These are phyloP conservation scores for Umbelopsis isabellina DNA, from an alignment of 192 early-diverging fungal species.

Conservation along the genomic window DNA sequence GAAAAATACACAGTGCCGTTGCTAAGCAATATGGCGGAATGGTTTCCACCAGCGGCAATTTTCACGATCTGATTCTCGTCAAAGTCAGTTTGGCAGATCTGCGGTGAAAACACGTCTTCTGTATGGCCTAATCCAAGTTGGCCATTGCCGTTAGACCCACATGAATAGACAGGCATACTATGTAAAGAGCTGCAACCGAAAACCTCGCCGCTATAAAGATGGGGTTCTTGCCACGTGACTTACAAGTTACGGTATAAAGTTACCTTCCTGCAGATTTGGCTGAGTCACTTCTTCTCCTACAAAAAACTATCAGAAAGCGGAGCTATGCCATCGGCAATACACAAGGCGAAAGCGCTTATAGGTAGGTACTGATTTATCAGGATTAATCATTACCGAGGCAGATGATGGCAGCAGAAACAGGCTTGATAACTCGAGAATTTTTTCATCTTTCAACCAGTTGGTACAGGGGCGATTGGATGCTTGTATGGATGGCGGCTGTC, in stretches of 20 bases:
- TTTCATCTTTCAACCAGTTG: slow-evolving; percentile 43
- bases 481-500: slow-evolving; percentile 67
- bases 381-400: too few species aligned
- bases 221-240: not conserved
- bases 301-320: too few species aligned
- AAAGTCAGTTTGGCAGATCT: slow-evolving; percentile 11
- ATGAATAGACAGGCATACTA: slow-evolving; percentile 44
- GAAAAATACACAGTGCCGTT: slow-evolving; percentile 45
- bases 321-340: too few species aligned
- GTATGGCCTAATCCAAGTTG: slow-evolving; percentile 62
- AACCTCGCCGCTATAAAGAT: not conserved
- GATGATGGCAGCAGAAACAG: too few species aligned
- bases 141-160: slow-evolving; percentile 69
- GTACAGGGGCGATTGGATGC: slow-evolving; percentile 72
- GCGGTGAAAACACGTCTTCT: slow-evolving; percentile 41
- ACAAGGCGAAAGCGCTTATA: too few species aligned
- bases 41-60: slow-evolving; percentile 71
- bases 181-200: not conserved
- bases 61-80: slow-evolving; percentile 21
- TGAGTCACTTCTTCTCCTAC: too few species aligned
- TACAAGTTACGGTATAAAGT: too few species aligned
- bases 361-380: too few species aligned
- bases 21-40: slow-evolving; percentile 56
- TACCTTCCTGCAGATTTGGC: too few species aligned
- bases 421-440: not conserved